These are phyloP conservation scores for Porodaedalea pini DNA, from an alignment of 1,284 basidiomycete genomes.

Conservation along the genomic window DNA sequence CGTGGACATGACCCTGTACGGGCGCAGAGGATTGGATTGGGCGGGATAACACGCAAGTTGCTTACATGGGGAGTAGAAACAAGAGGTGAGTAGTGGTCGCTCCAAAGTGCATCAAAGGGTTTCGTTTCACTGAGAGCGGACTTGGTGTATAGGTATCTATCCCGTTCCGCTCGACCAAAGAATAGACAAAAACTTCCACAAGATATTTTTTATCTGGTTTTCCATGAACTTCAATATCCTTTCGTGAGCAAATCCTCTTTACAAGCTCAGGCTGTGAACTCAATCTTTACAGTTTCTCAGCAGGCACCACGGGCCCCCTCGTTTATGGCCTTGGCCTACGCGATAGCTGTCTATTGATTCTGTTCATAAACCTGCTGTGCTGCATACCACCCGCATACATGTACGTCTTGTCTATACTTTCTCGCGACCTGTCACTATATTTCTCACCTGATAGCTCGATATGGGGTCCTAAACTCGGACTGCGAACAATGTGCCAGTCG, in stretches of 20 bases:
- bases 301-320: slow-evolving; percentile 69
- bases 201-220: slow-evolving; percentile 76
- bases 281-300: slow-evolving; percentile 53
- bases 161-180: slow-evolving; percentile 50
- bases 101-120: not conserved
- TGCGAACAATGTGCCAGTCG: slow-evolving; percentile 86
- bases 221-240: slow-evolving; percentile 72
- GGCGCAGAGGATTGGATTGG: slow-evolving; percentile 8
- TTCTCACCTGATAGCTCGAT: slow-evolving; percentile 51
- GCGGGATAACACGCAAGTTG: slow-evolving; percentile 8
- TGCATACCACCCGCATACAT: slow-evolving; percentile 56
- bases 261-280: not conserved
- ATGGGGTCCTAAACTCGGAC: slow-evolving; percentile 82
- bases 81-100: slow-evolving; percentile 7
- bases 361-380: slow-evolving; percentile 71
- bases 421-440: not conserved
- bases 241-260: slow-evolving; percentile 42
- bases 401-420: slow-evolving; percentile 35
- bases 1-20: slow-evolving; percentile 4
- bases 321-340: slow-evolving; percentile 65
- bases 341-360: slow-evolving; percentile 68
- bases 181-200: slow-evolving; percentile 60
- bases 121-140: not conserved
- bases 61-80: slow-evolving; percentile 20
- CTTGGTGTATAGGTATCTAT: slow-evolving; percentile 40